These are phyloP conservation scores for Botryotinia narcissicola DNA, from an alignment of 2,329 filamentous ascomycete genomes.

Conservation along the genomic window DNA sequence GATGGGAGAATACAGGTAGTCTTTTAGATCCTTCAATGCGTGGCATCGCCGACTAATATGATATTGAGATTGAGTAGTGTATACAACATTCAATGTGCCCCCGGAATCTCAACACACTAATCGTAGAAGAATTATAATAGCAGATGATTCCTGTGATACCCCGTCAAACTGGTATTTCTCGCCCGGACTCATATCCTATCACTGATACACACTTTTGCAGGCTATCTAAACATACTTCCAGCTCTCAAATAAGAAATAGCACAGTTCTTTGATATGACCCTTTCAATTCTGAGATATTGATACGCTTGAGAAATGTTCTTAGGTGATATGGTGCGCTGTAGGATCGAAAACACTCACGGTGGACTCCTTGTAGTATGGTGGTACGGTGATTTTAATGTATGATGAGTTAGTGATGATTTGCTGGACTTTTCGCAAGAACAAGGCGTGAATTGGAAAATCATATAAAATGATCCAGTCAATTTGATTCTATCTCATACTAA, in stretches of 20 bases:
- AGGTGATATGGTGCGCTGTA: too few species aligned
- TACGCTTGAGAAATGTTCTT: too few species aligned
- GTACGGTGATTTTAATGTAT: too few species aligned
- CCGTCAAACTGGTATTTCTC: background rate
- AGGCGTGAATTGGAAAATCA: background rate
- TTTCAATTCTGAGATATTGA: background rate
- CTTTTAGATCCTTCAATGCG: background rate
- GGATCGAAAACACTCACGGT: too few species aligned
- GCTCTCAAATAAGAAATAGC: background rate
- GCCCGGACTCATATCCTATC: background rate
- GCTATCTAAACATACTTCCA: background rate
- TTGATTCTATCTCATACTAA: background rate
- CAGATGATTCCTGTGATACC: background rate
- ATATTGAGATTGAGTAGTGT: background rate
- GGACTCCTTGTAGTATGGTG: too few species aligned
- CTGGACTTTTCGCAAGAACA: too few species aligned
- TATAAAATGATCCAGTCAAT: background rate
- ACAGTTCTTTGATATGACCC: background rate
- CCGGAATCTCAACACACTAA: background rate
- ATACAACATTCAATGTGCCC: background rate
- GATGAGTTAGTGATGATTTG: too few species aligned
- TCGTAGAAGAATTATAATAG: background rate
- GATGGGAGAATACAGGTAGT: background rate
- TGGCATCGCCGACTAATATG: background rate
- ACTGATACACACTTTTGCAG: background rate